Percentiles rank a stretch among this genome's conserved stretches.
phyloP scores from a whole-genome alignment of 306 rosid species.

The Acacia melanoxylon region DNA sequence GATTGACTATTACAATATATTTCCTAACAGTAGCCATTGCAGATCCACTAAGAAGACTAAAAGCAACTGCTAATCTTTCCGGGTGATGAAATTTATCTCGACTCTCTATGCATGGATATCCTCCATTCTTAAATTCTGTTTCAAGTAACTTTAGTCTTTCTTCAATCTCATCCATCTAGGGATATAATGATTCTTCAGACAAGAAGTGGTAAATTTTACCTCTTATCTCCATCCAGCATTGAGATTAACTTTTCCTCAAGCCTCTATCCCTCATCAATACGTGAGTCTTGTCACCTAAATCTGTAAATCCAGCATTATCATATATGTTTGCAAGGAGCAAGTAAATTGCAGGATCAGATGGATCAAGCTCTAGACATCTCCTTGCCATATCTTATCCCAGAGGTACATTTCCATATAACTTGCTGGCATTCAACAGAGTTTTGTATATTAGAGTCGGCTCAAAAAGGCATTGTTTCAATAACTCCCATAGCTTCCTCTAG shows the following conservation, averaged over 20 bases:
- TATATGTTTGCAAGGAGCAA: conserved; percentile 62
- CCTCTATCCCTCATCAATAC: conserved; percentile 61
- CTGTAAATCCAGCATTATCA: conserved; percentile 50
- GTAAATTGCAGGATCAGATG: conserved; percentile 61
- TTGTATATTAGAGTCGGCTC: conserved; percentile 53
- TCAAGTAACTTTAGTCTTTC: conserved; percentile 43
- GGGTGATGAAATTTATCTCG: conserved; percentile 48
- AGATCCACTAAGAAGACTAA: conserved; percentile 51
- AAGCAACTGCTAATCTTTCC: conserved; percentile 60
- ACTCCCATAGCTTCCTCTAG: conserved; percentile 67
- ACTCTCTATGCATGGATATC: conserved; percentile 36
- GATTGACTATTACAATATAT: too few relatives aligned
- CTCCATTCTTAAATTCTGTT: conserved; percentile 41
- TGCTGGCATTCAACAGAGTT: conserved; percentile 65
- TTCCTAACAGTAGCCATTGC: too few relatives aligned
- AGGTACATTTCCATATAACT: conserved; percentile 49
- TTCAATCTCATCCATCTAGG: conserved; percentile 35
- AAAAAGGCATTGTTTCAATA: conserved; percentile 54
- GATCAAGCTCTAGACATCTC: conserved; percentile 62
- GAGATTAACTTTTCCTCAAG: conserved; percentile 47
- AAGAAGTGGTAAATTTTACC: conserved; percentile 48
- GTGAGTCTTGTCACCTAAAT: conserved; percentile 55
- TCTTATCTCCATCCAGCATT: conserved; percentile 60
- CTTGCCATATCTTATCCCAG: conserved; percentile 70
- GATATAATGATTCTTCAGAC: conserved; percentile 45